A percentile compares a stretch with the other conserved stretches of the same genome.
Conservation (phyloP, 106 monocot genomes). For the Hemerocallis citrina region DNA sequence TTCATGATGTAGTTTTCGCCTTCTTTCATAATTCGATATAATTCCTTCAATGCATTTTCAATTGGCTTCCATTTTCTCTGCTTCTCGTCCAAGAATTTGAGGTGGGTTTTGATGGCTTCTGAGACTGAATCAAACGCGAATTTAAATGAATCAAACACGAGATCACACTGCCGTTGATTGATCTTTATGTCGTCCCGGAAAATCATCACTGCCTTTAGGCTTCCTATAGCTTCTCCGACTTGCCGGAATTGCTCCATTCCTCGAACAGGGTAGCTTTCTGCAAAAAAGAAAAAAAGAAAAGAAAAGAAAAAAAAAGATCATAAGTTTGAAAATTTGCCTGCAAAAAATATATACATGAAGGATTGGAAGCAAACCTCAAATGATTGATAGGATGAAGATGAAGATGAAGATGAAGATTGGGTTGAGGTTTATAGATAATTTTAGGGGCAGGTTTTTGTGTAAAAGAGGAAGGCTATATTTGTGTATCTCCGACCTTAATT, state of each 20-base stretch:
- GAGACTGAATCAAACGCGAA: conserved; percentile 37
- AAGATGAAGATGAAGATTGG: no score
- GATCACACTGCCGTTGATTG: conserved; percentile 51
- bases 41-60: conserved; percentile 42
- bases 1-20: conserved; percentile 47
- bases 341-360: no score
- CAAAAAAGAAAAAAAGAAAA: not conserved
- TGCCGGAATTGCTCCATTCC: conserved; percentile 66
- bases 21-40: conserved; percentile 40
- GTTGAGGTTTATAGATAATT: no score
- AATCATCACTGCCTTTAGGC: conserved; percentile 47
- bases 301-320: no score
- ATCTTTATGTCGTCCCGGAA: conserved; percentile 49
- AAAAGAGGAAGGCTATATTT: no score
- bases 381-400: no score
- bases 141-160: conserved; percentile 42
- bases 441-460: no score
- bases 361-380: no score
- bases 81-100: conserved; percentile 48
- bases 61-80: conserved; percentile 56
- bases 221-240: conserved; percentile 55
- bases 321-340: no score
- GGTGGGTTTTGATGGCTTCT: conserved; percentile 31
- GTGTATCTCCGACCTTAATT: no score
- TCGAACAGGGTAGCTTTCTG: not conserved